A percentile compares a stretch with the other conserved stretches of the same genome.
Conservation (phyloP, 306 rosid species). For the Senna siamea region DNA sequence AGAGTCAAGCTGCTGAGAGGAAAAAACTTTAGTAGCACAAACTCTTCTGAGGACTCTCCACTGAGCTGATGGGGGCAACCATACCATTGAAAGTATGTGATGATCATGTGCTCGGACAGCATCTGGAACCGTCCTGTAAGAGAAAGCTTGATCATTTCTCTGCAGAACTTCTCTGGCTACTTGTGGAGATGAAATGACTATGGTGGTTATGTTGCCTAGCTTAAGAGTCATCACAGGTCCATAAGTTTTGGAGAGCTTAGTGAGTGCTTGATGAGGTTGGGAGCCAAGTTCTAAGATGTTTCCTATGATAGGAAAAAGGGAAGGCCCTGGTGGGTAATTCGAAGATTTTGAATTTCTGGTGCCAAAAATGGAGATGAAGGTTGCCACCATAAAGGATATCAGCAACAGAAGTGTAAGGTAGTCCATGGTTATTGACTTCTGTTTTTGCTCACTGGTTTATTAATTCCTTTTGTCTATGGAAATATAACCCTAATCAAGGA, state of each 20-base stretch:
- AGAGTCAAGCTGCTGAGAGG: slow-evolving; percentile 35
- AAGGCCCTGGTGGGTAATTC: slow-evolving; percentile 58
- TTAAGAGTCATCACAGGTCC: slow-evolving; percentile 42
- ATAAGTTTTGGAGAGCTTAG: slow-evolving; percentile 27
- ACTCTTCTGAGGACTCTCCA: slow-evolving; percentile 50
- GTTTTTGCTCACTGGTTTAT: too few species aligned
- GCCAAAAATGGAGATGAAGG: not conserved
- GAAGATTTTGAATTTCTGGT: not conserved
- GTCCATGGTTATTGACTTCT: too few species aligned
- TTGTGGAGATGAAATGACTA: slow-evolving; percentile 35
- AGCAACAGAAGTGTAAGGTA: too few species aligned
- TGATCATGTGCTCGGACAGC: slow-evolving; percentile 25
- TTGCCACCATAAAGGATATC: too few species aligned
- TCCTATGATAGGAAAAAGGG: slow-evolving; percentile 53
- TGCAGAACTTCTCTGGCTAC: slow-evolving; percentile 41
- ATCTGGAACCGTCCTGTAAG: slow-evolving; percentile 41
- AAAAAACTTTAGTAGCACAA: slow-evolving; percentile 38
- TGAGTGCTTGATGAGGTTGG: slow-evolving; percentile 44
- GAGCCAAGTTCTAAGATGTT: slow-evolving; percentile 52
- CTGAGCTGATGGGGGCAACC: slow-evolving; percentile 36
- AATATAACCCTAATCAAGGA: too few species aligned
- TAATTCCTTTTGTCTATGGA: too few species aligned
- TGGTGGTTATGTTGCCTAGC: slow-evolving; percentile 36
- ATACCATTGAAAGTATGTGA: slow-evolving; percentile 22
- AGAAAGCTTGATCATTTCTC: slow-evolving; percentile 40